Evolutionary conservation across 1,284 basidiomycete species (phyloP), one percentile per base, ranked within the genome.

Genomic region (Abortiporus biennis): DNA sequence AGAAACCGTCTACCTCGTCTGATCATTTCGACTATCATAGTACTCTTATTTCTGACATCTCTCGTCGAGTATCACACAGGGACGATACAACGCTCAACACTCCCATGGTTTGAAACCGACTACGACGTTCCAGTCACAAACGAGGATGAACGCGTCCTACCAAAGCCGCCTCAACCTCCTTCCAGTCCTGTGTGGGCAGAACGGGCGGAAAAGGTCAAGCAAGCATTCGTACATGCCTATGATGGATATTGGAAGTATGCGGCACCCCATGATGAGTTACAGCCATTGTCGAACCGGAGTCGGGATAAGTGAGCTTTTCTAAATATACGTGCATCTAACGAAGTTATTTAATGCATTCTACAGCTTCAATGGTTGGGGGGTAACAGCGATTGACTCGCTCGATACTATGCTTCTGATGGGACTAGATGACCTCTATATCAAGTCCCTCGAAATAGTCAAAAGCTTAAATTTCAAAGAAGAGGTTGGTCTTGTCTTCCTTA

Each of bases 381-480:
- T 93, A 0, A 85, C 85, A 1, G 74, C 82, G 40, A 74, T 90
- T 47, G 90, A 92, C 54, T 78, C 85, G 2, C 73, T 97, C 13
- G 92, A 95, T 58, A 96, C 93, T 0, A 82, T 97, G 65, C 71
- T 90, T 21, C 66, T 97, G 40, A 88, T 97, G 85, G 84, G 73
- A 19, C 71, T 96, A 9, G 64, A 80, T n/a, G 74, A 80, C 11
- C 87, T 95, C 58, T 95, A 87, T 62, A 61, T 70, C 19, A 71
- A 80, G 2, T 89, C 87, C 2, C 65, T 93, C 2, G 66, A 76
- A n/a, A 70, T 86, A 46, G 74, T 96, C 20, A 21, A 37, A 21
- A 37, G 20, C 6, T 4, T 23, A 11, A 15, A 37, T 22, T 37
- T 37, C 36, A 22, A 12, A 20, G 8, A 8, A 29, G 9, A 29